Base-by-base conservation (phyloP, 495 filamentous ascomycete species). In the Glarea lozoyensis region DNA sequence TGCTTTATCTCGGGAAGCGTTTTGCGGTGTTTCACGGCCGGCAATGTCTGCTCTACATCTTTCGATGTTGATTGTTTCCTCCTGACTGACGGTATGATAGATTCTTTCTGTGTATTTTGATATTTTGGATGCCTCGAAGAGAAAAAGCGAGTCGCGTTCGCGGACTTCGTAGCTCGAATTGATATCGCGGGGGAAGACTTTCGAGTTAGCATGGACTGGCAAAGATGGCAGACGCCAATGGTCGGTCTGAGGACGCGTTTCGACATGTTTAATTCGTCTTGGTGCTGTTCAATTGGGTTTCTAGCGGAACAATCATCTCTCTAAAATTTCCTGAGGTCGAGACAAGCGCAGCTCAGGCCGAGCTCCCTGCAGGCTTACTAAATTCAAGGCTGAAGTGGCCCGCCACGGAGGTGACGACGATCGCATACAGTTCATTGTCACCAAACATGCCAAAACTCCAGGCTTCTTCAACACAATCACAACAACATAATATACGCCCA, bases 181-280 rank as follows among this genome's bases (percentile, higher is more conserved):
- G 48, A 17, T 32, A 22, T 32, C 17, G 15, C 42, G 11, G 12
- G 9, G 4, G 30, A 4, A 15, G 41, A 17, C 21, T 45, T 25
- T 31, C 43, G 30, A 30, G 41, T 34, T 44, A 18, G 24, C 21
- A 52, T 41, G 40, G 47, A 55, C 16, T 52, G 34, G 42, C 55
- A 58, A 10, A 58, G 49, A 29, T 58, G 55, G 40, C 55, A 58
- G 11, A 55, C 20, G 30, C 48, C 45, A 19, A 30, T 37, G 11
- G 39, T 36, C 5, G 40, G 43, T 1, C 36, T 37, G 9, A 58
- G 15, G 12, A 27, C 29, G 33, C 40, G 46, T 45, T 34, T 38
- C 1, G 48, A 51, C 52, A 55, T 58, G 0, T 29, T 49, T n/a
- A n/a, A n/a, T n/a, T n/a, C n/a, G n/a, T n/a, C n/a, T n/a, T n/a